phyloP scores from a whole-genome alignment of 148 eudicot genomes.

The Vaccinium myrtillus region DNA sequence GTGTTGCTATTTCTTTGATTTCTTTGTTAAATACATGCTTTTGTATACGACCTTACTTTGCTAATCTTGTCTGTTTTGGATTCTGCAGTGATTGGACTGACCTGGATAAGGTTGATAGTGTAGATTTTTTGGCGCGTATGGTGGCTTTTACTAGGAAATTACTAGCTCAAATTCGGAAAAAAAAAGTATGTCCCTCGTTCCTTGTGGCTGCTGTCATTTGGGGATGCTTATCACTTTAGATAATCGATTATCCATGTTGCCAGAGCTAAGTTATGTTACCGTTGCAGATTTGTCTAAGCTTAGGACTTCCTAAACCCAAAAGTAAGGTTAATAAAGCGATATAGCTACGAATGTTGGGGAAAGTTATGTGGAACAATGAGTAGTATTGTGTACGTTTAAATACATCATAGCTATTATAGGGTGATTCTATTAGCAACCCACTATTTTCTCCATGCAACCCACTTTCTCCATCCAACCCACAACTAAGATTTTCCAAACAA shows the following conservation, averaged over 20 bases:
- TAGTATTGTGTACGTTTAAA: not conserved
- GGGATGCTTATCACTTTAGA: not conserved
- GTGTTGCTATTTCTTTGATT: not conserved
- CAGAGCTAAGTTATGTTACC: not conserved
- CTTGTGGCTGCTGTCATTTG: not conserved
- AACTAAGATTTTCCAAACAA: too few relatives aligned
- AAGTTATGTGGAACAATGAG: not conserved
- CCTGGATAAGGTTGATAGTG: not conserved
- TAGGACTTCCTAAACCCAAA: not conserved
- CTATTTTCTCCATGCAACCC: too few relatives aligned
- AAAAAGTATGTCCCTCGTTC: not conserved
- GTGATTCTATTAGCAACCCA: too few relatives aligned
- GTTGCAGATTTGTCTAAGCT: not conserved
- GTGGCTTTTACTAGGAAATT: not conserved
- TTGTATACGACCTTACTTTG: not conserved
- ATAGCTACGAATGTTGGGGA: not conserved
- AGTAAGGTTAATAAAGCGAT: not conserved
- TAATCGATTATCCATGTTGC: not conserved
- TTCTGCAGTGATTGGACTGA: conserved; percentile 1
- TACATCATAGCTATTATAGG: not conserved
- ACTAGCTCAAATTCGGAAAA: not conserved
- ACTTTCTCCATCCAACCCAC: too few relatives aligned
- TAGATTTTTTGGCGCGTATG: not conserved
- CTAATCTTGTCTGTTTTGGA: not conserved
- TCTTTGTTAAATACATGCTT: not conserved